Base-by-base conservation (phyloP, 1,284 basidiomycete species). In the Ustilago xerochloae region DNA sequence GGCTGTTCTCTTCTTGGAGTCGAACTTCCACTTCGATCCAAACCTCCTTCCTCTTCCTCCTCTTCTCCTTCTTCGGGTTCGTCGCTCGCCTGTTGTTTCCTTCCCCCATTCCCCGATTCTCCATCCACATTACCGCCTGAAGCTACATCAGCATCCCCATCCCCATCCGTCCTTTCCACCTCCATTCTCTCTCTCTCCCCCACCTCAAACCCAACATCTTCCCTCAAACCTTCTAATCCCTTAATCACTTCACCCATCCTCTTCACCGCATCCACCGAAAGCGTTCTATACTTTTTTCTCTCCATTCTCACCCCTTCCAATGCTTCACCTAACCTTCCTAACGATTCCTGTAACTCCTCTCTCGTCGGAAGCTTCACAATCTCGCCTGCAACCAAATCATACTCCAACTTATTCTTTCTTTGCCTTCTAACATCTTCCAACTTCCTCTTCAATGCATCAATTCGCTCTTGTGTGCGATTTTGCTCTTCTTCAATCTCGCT, bases 391-490 rank as follows among this genome's bases (percentile, higher is more conserved):
- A 80, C 58, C 29, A 74, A 57, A 33, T 80, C 78, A 65, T 80
- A 80, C 47, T 76, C 73, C 6, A 80, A 45, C 76, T 80, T 80
- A 52, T 80, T 77, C 59, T 63, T 65, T 22, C 78, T 43, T 12
- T 78, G 74, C 35, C 72, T 52, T 16, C 75, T 41, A 13, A 74
- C 78, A 30, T 72, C 62, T 26, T 63, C 57, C 22, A 80, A 49
- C n/a, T 50, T 51, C 20, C 43, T 48, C 49, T 78, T 78, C n/a
- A 78, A 51, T 35, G 52, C 47, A 12, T 63, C 46, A 26, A 78
- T 78, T 6, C 68, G 48, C n/a, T 39, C 12, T 39, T 65, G 60
- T 18, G 77, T 77, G 8, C n/a, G 28, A 5, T 43, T 28, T 38
- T 74, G 61, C 41, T 78, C 63, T 1, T 29, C 28, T 12, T 70